These are phyloP conservation scores for Fusarium neocosmosporiellum DNA, from an alignment of 2,329 filamentous ascomycete genomes.

Conservation along the genomic window DNA sequence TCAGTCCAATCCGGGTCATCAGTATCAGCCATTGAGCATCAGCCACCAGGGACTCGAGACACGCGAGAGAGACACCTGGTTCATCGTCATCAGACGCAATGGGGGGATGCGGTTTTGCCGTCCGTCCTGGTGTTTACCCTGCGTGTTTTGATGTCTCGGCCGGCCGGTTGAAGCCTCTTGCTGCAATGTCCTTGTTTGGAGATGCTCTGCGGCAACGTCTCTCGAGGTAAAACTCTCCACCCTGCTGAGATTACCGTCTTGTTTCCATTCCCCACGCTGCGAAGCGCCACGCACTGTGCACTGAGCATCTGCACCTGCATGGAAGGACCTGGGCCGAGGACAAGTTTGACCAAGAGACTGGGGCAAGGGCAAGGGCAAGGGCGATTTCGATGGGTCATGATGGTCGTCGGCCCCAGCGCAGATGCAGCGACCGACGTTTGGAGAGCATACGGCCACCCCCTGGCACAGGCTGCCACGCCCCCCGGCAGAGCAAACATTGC, in stretches of 20 bases:
- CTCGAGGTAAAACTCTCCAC: slow-evolving; percentile 23
- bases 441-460: slow-evolving; percentile 31
- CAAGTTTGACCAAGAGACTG: slow-evolving; percentile 30
- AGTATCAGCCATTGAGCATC: slow-evolving; percentile 29
- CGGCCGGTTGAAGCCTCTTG: slow-evolving; percentile 22
- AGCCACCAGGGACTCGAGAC: slow-evolving; percentile 24
- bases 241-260: slow-evolving; percentile 44
- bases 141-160: slow-evolving; percentile 12
- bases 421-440: slow-evolving; percentile 42
- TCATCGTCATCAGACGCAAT: slow-evolving; percentile 10
- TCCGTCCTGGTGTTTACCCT: slow-evolving; percentile 23
- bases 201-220: slow-evolving; percentile 12
- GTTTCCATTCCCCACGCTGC: slow-evolving; percentile 46
- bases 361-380: slow-evolving; percentile 33
- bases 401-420: slow-evolving; percentile 26
- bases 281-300: slow-evolving; percentile 41
- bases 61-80: slow-evolving; percentile 7
- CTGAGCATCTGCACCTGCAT: slow-evolving; percentile 37
- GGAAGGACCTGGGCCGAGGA: slow-evolving; percentile 39
- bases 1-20: slow-evolving; percentile 6
- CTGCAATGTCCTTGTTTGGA: slow-evolving; percentile 3
- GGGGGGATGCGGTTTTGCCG: neutral
- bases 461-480: slow-evolving; percentile 25
- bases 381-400: slow-evolving; percentile 35
- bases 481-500: slow-evolving; percentile 9